A percentile compares a stretch with the other conserved stretches of the same genome.
phyloP scores from a whole-genome alignment of 2,329 filamentous ascomycete species.

The Clonostachys chloroleuca region DNA sequence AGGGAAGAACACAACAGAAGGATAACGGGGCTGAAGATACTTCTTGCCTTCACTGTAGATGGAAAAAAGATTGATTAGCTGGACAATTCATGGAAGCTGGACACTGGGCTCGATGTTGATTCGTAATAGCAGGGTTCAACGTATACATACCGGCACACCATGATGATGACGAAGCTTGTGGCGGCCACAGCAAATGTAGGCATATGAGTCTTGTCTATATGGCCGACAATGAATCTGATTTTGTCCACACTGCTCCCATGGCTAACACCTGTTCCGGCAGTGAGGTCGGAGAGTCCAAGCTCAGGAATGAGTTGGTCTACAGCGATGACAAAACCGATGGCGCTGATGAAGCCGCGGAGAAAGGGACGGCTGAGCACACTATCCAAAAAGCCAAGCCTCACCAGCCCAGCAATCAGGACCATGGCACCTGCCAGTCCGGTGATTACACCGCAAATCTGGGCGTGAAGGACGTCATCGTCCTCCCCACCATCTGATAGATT shows the following conservation, averaged over 20 bases:
- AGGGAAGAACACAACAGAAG: conserved; percentile 79
- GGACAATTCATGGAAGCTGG: too few relatives aligned
- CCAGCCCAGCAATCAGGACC: conserved; percentile 82
- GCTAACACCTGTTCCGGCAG: conserved; percentile 59
- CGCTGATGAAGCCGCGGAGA: conserved; percentile 90
- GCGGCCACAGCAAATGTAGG: conserved; percentile 75
- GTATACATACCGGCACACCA: conserved; percentile 70
- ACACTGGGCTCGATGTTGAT: too few relatives aligned
- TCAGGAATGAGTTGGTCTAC: conserved; percentile 94
- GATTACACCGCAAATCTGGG: conserved; percentile 81
- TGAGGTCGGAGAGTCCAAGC: conserved; percentile 67
- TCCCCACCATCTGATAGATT: conserved; percentile 67
- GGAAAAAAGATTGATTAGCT: too few relatives aligned
- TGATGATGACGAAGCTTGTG: conserved; percentile 80
- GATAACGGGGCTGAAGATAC: conserved; percentile 72
- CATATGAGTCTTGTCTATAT: conserved; percentile 62
- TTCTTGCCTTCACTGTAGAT: conserved; percentile 48
- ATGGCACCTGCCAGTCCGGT: conserved; percentile 84
- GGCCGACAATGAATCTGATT: conserved; percentile 69
- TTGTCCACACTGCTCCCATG: conserved; percentile 89
- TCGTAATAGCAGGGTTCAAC: not conserved
- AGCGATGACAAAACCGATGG: conserved; percentile 93
- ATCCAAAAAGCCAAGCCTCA: conserved; percentile 86
- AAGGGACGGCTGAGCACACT: conserved; percentile 93
- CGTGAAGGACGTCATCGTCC: conserved; percentile 64